Evolutionary conservation across 805 yeast species (phyloP).

Genomic region (Sugiyamaella qingdaonensis): DNA sequence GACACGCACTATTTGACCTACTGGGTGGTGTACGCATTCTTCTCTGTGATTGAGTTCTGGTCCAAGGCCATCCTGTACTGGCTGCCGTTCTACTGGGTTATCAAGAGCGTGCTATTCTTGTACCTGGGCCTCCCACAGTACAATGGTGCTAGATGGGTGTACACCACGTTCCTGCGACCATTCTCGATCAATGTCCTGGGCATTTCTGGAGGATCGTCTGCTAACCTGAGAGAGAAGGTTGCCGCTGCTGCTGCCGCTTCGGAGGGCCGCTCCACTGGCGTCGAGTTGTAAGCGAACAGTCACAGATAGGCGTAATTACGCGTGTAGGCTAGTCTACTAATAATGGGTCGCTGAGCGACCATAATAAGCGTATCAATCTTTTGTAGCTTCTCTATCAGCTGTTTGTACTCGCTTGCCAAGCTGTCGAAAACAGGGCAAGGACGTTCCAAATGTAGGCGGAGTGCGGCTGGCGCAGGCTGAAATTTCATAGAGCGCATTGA

Average conservation of each 20-base stretch:
- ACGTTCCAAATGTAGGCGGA: too few species aligned
- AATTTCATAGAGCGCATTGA: too few species aligned
- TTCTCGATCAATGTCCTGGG: conserved; percentile 36
- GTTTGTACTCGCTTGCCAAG: too few species aligned
- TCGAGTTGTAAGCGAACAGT: conserved; percentile 11
- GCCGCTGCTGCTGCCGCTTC: conserved; percentile 25
- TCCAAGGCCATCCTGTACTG: conserved; percentile 86
- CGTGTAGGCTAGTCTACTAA: too few species aligned
- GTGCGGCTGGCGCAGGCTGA: too few species aligned
- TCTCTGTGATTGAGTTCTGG: conserved; percentile 95
- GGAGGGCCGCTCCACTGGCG: conserved; percentile 19
- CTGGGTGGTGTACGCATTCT: conserved; percentile 96
- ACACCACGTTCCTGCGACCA: conserved; percentile 64
- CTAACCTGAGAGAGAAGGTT: conserved; percentile 31
- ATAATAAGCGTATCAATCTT: too few species aligned
- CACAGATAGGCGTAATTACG: too few species aligned
- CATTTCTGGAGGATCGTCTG: conserved; percentile 24
- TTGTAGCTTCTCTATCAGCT: too few species aligned
- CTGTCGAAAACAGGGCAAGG: too few species aligned
- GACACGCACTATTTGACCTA: conserved; percentile 88
- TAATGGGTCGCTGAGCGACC: too few species aligned
- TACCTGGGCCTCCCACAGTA: conserved; percentile 85
- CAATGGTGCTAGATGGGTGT: conserved; percentile 79
- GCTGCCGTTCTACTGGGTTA: conserved; percentile 94
- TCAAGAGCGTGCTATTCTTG: conserved; percentile 82